Evolutionary conservation across 1,284 basidiomycete species (phyloP).

Genomic region (Pterula multifida): DNA sequence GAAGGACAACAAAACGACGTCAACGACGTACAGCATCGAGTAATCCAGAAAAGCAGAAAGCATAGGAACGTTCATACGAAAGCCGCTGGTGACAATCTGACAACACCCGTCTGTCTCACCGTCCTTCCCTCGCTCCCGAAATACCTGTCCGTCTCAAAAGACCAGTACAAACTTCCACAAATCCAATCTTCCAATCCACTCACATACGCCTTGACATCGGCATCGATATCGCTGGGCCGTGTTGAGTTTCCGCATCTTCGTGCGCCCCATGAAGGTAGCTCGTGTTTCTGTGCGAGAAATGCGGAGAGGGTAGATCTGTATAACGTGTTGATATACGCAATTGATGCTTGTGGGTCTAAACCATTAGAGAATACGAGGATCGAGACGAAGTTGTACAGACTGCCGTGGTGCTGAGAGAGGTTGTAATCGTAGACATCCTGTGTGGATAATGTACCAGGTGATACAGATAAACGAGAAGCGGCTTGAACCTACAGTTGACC

Average conservation of each 20-base stretch:
- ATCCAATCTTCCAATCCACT: constrained; percentile 52
- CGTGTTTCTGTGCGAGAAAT: constrained; percentile 31
- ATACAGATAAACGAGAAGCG: constrained; percentile 7
- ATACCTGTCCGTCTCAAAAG: constrained; percentile 28
- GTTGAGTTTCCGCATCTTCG: constrained; percentile 8
- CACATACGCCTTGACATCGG: constrained; percentile 39
- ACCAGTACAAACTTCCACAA: constrained; percentile 37
- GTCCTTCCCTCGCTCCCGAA: constrained; percentile 22
- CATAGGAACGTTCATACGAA: too few species aligned
- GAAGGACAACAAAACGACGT: too few species aligned
- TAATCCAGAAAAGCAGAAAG: too few species aligned
- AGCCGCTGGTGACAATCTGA: constrained; percentile 12
- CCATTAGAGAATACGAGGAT: constrained; percentile 41
- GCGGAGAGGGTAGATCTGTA: constrained; percentile 45
- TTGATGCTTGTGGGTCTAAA: constrained; percentile 34
- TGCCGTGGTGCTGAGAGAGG: constrained; percentile 50
- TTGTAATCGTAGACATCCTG: constrained; percentile 63
- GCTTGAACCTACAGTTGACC: constrained; percentile 41
- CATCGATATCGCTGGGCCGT: constrained; percentile 39
- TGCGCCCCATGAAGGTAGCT: constrained; percentile 44
- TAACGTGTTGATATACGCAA: constrained; percentile 45
- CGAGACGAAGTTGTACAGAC: constrained; percentile 54
- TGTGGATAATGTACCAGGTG: constrained; percentile 3
- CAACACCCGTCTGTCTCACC: constrained; percentile 22
- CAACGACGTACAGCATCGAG: too few species aligned